phyloP scores from a whole-genome alignment of 768 basidiomycete genomes.

The Suillus ampliporus region DNA sequence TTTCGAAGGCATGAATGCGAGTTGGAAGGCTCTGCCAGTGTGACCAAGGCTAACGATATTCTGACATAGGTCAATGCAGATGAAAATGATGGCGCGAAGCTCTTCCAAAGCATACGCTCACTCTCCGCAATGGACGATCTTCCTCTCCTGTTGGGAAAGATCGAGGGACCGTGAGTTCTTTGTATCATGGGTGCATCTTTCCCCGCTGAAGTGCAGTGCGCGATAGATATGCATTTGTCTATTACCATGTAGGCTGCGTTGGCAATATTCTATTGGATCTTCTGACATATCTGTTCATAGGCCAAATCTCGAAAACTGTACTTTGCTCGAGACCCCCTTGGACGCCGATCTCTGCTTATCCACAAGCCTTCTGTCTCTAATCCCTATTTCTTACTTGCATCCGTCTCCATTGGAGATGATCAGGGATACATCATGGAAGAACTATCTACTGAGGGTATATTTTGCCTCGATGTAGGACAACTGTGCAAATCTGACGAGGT shows the following conservation, averaged over 20 bases:
- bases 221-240: conserved; percentile 78
- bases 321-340: conserved; percentile 84
- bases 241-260: conserved; percentile 64
- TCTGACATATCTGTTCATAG: conserved; percentile 37
- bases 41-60: conserved; percentile 14
- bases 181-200: background rate
- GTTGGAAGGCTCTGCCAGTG: conserved; percentile 19
- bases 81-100: conserved; percentile 77
- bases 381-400: conserved; percentile 67
- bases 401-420: conserved; percentile 61
- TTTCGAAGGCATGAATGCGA: conserved; percentile 83
- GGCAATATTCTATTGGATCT: background rate
- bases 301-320: conserved; percentile 53
- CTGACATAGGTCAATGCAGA: conserved; percentile 51
- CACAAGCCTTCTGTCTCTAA: conserved; percentile 55
- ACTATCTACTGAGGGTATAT: conserved; percentile 61
- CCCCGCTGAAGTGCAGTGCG: conserved; percentile 10
- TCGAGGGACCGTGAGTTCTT: conserved; percentile 83
- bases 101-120: conserved; percentile 42
- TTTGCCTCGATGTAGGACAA: conserved; percentile 51
- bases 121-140: conserved; percentile 46
- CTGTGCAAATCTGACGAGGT: conserved; percentile 34
- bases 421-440: conserved; percentile 62
- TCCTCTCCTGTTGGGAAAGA: conserved; percentile 52
- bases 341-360: conserved; percentile 82